These are phyloP conservation scores for Viridothelium virens DNA, from an alignment of 495 filamentous ascomycete species.

Conservation along the genomic window DNA sequence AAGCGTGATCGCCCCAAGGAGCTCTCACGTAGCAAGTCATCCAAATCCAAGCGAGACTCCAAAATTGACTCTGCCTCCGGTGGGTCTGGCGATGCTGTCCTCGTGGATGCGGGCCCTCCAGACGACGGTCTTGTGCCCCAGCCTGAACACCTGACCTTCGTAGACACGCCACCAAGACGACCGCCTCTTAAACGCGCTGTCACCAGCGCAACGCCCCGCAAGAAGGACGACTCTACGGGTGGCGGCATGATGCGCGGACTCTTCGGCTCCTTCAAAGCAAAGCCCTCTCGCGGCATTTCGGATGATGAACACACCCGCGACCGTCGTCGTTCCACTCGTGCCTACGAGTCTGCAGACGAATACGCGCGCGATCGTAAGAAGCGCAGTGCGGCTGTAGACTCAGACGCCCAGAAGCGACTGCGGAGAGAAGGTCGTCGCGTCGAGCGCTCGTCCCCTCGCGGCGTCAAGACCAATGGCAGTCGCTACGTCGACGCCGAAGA, in stretches of 20 bases:
- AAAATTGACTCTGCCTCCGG: conserved; percentile 25
- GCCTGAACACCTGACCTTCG: conserved; percentile 21
- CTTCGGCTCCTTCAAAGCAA: conserved; percentile 22
- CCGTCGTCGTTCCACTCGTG: conserved; percentile 18
- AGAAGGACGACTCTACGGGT: conserved; percentile 14
- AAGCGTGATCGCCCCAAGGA: neutral
- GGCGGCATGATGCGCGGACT: conserved; percentile 25
- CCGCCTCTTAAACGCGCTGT: conserved; percentile 21
- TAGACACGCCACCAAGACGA: conserved; percentile 15
- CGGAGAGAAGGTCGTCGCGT: conserved; percentile 26
- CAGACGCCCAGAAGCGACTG: conserved; percentile 24
- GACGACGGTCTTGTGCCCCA: conserved; percentile 12
- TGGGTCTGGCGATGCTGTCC: conserved; percentile 23
- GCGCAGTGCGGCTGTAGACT: conserved; percentile 21
- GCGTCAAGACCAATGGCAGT: conserved; percentile 18
- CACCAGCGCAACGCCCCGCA: conserved; percentile 16
- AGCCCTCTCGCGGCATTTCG: conserved; percentile 15
- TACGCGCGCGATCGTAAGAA: conserved; percentile 18
- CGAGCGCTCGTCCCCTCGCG: conserved; percentile 16
- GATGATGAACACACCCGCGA: neutral
- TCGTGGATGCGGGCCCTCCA: conserved; percentile 21
- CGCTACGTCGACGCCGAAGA: conserved; percentile 16
- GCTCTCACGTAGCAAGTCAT: conserved; percentile 14
- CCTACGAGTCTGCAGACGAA: conserved; percentile 25
- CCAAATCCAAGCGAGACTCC: conserved; percentile 23